Evolutionary conservation across 139 green algal genomes (phyloP), one percentile per base, ranked within the genome.

Genomic region (Volvox reticuliferus): DNA sequence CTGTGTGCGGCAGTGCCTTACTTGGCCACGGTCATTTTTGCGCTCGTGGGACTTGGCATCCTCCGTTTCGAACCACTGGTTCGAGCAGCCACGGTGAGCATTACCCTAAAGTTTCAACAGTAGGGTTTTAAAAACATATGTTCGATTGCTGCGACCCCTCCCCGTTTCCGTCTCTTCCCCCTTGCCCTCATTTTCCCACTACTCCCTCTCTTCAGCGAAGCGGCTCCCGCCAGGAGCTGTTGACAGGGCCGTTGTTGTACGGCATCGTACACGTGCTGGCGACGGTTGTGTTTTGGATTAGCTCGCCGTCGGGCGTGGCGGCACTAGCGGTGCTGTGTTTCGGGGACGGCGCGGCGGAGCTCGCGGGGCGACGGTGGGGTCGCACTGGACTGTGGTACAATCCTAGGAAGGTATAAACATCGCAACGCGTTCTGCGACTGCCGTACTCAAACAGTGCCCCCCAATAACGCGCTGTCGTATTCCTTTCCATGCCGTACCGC

Each of bases 181-280:
- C 9, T 55, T 9, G 9, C 44, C 44, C 9, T 55, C 44, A 55
- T 55, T 9, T 9, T 28, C 24, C 22, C 79, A 0, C 26, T 1
- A 19, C 50, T 6, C 81, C 33, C 63, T 0, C 28, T 35, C 44
- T 16, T n/a, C 75, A 81, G 80, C 83, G 89, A 12, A 28, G 12
- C 89, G 89, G 89, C 20, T 24, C 22, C 12, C 68, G 69, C 13
- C 28, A 88, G 61, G 89, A 92, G 89, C 69, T 92, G 61, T 37
- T 92, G 76, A 75, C 80, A 18, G 89, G 89, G 26, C 89, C 89
- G 35, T 30, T 91, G 68, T 62, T 92, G 89, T 92, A 92, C 89
- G 89, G 89, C 55, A 30, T 78, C 14, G 89, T 92, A n/a, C 75
- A 88, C 44, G 55, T 79, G 71, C 35, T 79, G 28, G 35, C 50